Base-by-base conservation (phyloP, 192 early-diverging fungal genomes). In the Backusella luteola region DNA sequence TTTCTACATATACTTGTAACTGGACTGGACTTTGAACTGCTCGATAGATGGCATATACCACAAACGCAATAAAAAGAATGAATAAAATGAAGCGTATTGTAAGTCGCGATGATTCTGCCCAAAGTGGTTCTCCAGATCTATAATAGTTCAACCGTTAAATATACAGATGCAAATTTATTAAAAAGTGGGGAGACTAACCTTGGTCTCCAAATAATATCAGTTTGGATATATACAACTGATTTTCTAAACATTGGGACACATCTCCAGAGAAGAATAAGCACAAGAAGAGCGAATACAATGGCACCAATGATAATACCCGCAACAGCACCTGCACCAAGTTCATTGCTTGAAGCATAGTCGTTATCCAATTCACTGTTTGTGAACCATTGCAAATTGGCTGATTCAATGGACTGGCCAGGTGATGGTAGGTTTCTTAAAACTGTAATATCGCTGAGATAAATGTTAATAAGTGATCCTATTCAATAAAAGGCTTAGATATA, bases 61-160 rank as follows among this genome's bases (percentile, higher is more conserved):
- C 6, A 26, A 75, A 75, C 3, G 74, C 41, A 34, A 67, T 34
- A 34, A 75, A 75, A 7, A 67, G 11, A 17, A 75, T 1, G 1
- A 75, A 26, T 32, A 75, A 6, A 42, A 67, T 32, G 32, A 75
- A 75, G 0, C 74, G 63, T 41, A 26, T 15, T n/a, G 46, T 38
- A 15, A 75, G 63, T 42, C 74, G 63, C 6, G 21, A 44, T 9
- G 74, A 44, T 34, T 75, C 74, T 29, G 74, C 63, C 74, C 74
- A 75, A 15, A 75, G 39, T n/a, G 74, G 74, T 42, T 75, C 74
- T 1, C 74, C 74, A n/a, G 74, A 75, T 67, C 74, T 75, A 46
- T 29, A 11, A 26, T 21, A 11, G 0, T 29, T 14, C 29, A 63
- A 4, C 4, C 12, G 14, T 63, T 12, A 23, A 63, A 26, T 63